A percentile compares a stretch with the other conserved stretches of the same genome.
These are phyloP conservation scores for Stephania cephalantha DNA, from an alignment of 164 flowering plant genomes.

Conservation along the genomic window DNA sequence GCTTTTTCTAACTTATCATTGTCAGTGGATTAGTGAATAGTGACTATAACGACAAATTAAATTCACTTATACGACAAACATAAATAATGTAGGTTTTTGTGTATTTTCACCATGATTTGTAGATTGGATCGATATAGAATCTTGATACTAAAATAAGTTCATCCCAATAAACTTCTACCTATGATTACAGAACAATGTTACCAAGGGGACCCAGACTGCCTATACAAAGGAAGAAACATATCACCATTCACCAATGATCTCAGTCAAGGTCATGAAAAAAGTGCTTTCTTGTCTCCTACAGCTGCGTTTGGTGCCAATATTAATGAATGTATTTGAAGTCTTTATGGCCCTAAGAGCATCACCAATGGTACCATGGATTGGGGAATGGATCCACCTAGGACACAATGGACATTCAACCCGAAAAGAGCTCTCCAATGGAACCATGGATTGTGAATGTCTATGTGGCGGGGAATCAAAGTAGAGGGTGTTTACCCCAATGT, in stretches of 20 bases:
- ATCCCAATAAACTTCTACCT: background rate
- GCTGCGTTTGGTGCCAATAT: background rate
- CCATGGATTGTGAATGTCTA: too few relatives aligned
- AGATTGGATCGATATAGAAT: background rate
- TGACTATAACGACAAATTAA: too few relatives aligned
- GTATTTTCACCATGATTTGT: background rate
- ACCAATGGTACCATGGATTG: too few relatives aligned
- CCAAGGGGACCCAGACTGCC: background rate
- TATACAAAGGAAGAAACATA: background rate
- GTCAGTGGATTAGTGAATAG: too few relatives aligned
- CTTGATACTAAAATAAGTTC: background rate
- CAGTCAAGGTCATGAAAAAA: background rate
- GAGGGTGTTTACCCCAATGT: too few relatives aligned
- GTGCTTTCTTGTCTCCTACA: background rate
- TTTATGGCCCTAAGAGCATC: too few relatives aligned
- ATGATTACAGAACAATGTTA: background rate
- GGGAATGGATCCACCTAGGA: too few relatives aligned
- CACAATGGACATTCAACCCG: too few relatives aligned
- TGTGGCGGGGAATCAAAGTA: too few relatives aligned
- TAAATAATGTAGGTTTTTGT: background rate
- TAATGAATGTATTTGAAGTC: background rate
- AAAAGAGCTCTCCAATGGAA: too few relatives aligned
- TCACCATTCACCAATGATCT: background rate
- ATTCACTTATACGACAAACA: too few relatives aligned
- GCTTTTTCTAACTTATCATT: too few relatives aligned